Evolutionary conservation across 192 early-diverging fungal species (phyloP).

Genomic region (Umbelopsis sp.): DNA sequence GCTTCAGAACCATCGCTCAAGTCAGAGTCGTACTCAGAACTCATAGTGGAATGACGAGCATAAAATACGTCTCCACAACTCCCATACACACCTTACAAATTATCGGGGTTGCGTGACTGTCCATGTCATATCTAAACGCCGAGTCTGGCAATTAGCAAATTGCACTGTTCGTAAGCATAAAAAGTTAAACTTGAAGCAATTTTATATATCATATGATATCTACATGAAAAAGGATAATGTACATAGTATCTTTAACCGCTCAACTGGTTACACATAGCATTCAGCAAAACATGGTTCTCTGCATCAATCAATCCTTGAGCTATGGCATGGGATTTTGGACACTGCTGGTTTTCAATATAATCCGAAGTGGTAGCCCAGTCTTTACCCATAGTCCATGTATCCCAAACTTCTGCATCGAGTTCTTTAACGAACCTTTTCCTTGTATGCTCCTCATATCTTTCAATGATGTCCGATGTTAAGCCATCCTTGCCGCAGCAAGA

Average conservation of each 20-base stretch:
- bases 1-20: too few relatives aligned
- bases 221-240: background rate
- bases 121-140: too few relatives aligned
- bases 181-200: background rate
- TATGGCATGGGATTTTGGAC: background rate
- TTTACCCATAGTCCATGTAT: background rate
- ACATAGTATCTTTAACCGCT: slow-evolving; percentile 2
- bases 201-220: background rate
- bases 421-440: background rate
- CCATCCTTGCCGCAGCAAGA: slow-evolving; percentile 9
- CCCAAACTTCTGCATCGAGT: slow-evolving; percentile 7
- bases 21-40: too few relatives aligned
- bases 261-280: slow-evolving; percentile 12
- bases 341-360: slow-evolving; percentile 3
- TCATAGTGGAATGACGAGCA: too few relatives aligned
- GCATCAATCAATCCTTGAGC: slow-evolving; percentile 7
- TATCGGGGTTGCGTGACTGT: too few relatives aligned
- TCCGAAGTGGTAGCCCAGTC: background rate
- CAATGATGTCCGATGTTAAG: background rate
- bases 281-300: slow-evolving; percentile 1
- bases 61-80: too few relatives aligned
- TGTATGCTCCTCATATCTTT: slow-evolving; percentile 7
- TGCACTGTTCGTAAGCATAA: too few relatives aligned
- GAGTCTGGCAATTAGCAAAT: too few relatives aligned
- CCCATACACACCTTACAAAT: too few relatives aligned